Conservation (phyloP, 257 asterid genomes). For the Solanum rostratum region DNA sequence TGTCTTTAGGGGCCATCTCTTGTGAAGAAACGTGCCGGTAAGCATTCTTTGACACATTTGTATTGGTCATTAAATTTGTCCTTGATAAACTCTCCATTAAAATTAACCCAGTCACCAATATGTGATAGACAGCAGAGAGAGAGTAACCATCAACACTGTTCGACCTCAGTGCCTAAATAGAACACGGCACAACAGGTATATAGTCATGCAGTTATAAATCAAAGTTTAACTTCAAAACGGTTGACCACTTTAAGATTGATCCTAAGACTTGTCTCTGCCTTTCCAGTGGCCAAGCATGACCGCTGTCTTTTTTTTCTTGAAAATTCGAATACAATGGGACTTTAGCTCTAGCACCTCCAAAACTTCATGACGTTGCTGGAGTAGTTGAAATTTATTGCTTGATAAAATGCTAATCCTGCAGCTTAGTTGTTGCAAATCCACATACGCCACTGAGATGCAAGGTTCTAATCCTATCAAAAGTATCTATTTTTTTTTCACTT, state of each 20-base stretch:
- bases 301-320: not conserved
- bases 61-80: not conserved
- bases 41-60: not conserved
- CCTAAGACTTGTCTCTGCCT: not conserved
- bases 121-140: not conserved
- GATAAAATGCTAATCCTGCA: not conserved
- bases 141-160: not conserved
- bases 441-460: not conserved
- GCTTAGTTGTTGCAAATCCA: not conserved
- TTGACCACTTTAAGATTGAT: not conserved
- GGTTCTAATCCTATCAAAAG: not conserved
- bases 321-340: not conserved
- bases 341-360: not conserved
- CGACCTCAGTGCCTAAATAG: not conserved
- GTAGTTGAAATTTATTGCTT: not conserved
- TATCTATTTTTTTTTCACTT: not conserved
- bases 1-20: not conserved
- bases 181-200: not conserved
- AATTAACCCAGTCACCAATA: not conserved
- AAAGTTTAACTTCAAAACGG: not conserved
- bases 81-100: not conserved
- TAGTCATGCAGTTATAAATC: not conserved
- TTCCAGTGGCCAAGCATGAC: not conserved
- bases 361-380: not conserved
- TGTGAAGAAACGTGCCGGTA: not conserved